These are phyloP conservation scores for Pyrenochaeta sp. DNA, from an alignment of 2,329 filamentous ascomycete genomes.

Conservation along the genomic window DNA sequence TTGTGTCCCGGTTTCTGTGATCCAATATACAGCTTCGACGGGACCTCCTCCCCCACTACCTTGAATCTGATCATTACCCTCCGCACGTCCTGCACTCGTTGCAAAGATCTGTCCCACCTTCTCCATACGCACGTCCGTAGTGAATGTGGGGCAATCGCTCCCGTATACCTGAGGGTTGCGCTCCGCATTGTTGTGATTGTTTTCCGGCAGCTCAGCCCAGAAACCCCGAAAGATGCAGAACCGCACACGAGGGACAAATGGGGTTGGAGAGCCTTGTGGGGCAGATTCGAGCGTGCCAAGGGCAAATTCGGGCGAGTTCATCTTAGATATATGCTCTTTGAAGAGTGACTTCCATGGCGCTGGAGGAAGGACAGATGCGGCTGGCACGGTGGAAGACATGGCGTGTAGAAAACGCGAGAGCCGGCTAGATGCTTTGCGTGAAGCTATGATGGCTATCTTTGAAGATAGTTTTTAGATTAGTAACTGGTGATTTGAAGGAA, in stretches of 20 bases:
- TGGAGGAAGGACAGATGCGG: conserved; percentile 45
- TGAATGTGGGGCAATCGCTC: conserved; percentile 82
- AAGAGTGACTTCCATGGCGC: conserved; percentile 64
- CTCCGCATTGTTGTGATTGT: conserved; percentile 75
- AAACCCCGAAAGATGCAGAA: conserved; percentile 88
- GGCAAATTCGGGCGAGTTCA: conserved; percentile 60
- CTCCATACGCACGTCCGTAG: conserved; percentile 87
- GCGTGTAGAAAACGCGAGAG: conserved; percentile 53
- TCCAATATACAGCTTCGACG: conserved; percentile 89
- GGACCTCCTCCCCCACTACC: conserved; percentile 71
- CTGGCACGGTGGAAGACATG: conserved; percentile 57
- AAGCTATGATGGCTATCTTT: conserved; percentile 51
- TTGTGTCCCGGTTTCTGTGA: conserved; percentile 73
- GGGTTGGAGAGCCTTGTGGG: conserved; percentile 50
- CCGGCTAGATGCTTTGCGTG: conserved; percentile 42
- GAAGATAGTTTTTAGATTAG: background rate
- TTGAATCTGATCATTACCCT: conserved; percentile 51
- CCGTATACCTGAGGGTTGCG: conserved; percentile 76
- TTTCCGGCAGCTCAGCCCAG: conserved; percentile 76
- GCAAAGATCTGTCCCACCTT: conserved; percentile 78
- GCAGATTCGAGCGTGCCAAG: conserved; percentile 59
- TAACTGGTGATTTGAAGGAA: conserved; percentile 4
- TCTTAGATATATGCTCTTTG: conserved; percentile 58
- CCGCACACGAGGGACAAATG: conserved; percentile 67
- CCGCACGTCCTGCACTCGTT: conserved; percentile 57